phyloP scores from a whole-genome alignment of 208 protist genomes.

The Acanthamoeba healyi region DNA sequence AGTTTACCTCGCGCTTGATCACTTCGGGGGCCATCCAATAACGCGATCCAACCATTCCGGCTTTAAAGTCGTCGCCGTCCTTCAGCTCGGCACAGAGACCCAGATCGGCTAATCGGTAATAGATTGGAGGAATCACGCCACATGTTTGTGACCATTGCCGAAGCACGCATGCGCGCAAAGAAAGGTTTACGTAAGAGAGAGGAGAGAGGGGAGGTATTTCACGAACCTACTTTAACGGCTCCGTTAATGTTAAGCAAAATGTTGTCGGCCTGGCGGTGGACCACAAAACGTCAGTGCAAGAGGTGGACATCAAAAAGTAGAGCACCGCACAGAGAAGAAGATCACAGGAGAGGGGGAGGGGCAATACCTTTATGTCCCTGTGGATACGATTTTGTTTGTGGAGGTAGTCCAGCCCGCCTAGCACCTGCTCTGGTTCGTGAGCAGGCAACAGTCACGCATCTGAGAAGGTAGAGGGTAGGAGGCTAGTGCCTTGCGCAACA shows the following conservation, averaged over 20 bases:
- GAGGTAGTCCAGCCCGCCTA: conserved; percentile 31
- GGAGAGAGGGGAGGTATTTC: background rate
- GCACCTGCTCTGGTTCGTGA: background rate
- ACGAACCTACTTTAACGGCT: conserved; percentile 66
- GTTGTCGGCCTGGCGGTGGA: conserved; percentile 48
- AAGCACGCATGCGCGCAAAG: background rate
- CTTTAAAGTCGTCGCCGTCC: conserved; percentile 33
- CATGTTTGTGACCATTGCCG: too few relatives aligned
- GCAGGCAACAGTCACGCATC: background rate
- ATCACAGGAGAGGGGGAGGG: too few relatives aligned
- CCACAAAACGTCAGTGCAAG: too few relatives aligned
- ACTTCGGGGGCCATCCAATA: conserved; percentile 74
- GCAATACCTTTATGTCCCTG: conserved; percentile 44
- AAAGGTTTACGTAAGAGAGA: background rate
- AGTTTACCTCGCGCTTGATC: conserved; percentile 38
- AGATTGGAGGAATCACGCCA: background rate
- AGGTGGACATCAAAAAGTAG: too few relatives aligned
- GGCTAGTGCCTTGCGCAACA: background rate
- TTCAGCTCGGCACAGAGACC: conserved; percentile 57
- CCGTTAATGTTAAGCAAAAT: conserved; percentile 57
- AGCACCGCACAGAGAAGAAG: too few relatives aligned
- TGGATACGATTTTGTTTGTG: conserved; percentile 59
- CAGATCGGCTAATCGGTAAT: conserved; percentile 24
- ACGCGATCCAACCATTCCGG: conserved; percentile 41
- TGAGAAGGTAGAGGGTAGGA: background rate